Conservation (phyloP, 2,329 filamentous ascomycete genomes). For the Colletotrichum lini region DNA sequence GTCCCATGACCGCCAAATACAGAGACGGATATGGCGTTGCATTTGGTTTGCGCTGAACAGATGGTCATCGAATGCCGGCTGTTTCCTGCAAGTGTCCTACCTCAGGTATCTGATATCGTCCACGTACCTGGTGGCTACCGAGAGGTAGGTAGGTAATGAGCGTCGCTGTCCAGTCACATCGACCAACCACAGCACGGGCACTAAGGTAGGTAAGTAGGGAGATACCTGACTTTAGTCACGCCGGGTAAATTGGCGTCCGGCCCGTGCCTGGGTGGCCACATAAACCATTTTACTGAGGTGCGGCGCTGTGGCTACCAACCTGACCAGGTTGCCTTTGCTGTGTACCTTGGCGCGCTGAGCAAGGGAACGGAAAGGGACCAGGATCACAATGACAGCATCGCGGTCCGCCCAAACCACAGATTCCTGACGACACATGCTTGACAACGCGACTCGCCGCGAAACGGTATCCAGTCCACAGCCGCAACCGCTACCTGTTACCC, state of each 20-base stretch:
- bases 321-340: constrained; percentile 13
- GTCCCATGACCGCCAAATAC: not conserved
- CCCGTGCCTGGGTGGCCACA: not conserved
- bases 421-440: constrained; percentile 27
- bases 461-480: constrained; percentile 2
- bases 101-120: not conserved
- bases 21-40: not conserved
- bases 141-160: no score
- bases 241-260: constrained; percentile 29
- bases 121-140: not conserved
- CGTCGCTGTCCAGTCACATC: constrained; percentile 11
- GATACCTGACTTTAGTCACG: constrained; percentile 11
- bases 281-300: not conserved
- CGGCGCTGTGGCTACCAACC: not conserved
- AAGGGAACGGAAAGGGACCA: constrained; percentile 17
- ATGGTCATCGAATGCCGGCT: not conserved
- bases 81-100: not conserved
- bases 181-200: not conserved
- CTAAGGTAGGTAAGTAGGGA: not conserved
- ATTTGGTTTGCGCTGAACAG: not conserved
- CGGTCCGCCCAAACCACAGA: constrained; percentile 26
- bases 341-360: not conserved
- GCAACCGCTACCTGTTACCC: constrained; percentile 4
- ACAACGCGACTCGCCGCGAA: constrained; percentile 33
- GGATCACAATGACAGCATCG: constrained; percentile 41